Evolutionary conservation across 305 asterid species (phyloP).

Genomic region (Lippia alba): DNA sequence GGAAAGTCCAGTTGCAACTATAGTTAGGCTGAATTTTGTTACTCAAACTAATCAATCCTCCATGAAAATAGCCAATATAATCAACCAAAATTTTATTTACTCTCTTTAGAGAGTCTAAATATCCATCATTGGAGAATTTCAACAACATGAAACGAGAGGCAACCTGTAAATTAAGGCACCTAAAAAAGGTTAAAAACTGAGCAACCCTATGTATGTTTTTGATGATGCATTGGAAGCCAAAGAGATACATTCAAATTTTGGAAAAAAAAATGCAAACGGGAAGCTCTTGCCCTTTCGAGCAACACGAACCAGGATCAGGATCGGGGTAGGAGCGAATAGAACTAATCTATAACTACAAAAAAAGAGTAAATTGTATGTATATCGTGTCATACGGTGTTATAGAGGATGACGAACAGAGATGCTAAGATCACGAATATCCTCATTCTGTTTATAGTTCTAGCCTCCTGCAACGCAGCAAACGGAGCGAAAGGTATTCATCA

Average conservation of each 20-base stretch:
- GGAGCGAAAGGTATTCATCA: background rate
- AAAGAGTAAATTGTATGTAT: background rate
- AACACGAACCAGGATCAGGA: background rate
- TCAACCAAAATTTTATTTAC: background rate
- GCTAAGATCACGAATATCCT: conserved; percentile 22
- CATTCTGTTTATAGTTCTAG: conserved; percentile 41
- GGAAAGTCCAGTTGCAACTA: no score
- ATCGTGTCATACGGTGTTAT: background rate
- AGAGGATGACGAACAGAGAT: conserved; percentile 40
- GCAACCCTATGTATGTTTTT: conserved; percentile 17
- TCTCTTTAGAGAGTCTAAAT: conserved; percentile 2
- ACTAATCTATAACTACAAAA: background rate
- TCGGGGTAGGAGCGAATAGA: conserved; percentile 48
- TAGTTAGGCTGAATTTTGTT: no score
- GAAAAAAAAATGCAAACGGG: conserved; percentile 24
- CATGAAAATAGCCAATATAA: background rate
- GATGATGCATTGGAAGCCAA: conserved; percentile 24
- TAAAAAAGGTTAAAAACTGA: conserved; percentile 27
- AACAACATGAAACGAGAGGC: conserved; percentile 25
- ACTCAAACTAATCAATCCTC: background rate
- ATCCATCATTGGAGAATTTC: background rate
- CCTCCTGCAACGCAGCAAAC: conserved; percentile 38
- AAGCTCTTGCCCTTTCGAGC: conserved; percentile 51
- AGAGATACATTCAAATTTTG: background rate
- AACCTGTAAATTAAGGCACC: conserved; percentile 28